phyloP scores from a whole-genome alignment of 768 basidiomycete genomes.

The Multifurca ochricompacta region DNA sequence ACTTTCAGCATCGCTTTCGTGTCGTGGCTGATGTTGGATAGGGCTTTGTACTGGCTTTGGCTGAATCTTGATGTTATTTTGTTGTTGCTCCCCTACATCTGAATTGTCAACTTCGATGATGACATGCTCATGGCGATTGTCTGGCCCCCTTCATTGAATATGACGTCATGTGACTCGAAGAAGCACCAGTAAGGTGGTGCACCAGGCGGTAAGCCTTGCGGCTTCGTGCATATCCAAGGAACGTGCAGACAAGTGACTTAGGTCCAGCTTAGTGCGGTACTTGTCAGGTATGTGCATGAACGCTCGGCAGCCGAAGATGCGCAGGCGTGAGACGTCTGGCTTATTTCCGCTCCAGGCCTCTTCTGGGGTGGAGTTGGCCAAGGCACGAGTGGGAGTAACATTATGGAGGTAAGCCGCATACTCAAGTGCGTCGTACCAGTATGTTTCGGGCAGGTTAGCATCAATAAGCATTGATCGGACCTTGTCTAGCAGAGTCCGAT shows the following conservation, averaged over 20 bases:
- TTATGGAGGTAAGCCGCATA: slow-evolving; percentile 19
- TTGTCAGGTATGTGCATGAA: slow-evolving; percentile 6
- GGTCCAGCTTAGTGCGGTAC: slow-evolving; percentile 12
- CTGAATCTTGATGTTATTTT: too few relatives aligned
- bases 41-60: too few relatives aligned
- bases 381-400: slow-evolving; percentile 11
- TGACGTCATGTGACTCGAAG: slow-evolving; percentile 8
- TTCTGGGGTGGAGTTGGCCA: slow-evolving; percentile 20
- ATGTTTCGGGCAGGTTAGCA: slow-evolving; percentile 6
- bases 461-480: slow-evolving; percentile 18
- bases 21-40: too few relatives aligned
- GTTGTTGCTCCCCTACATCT: too few relatives aligned
- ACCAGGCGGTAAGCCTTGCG: slow-evolving; percentile 13
- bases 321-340: slow-evolving; percentile 7
- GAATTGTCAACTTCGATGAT: background rate
- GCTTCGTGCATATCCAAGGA: slow-evolving; percentile 16
- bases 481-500: slow-evolving; percentile 18
- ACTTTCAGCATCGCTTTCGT: too few relatives aligned
- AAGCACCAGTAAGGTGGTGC: background rate
- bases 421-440: slow-evolving; percentile 19
- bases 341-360: too few relatives aligned
- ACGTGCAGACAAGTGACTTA: slow-evolving; percentile 7
- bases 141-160: slow-evolving; percentile 19
- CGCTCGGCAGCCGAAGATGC: slow-evolving; percentile 14
- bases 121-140: too few relatives aligned